Conservation (phyloP, 768 basidiomycete species). For the Mrakia hoshinonis region DNA sequence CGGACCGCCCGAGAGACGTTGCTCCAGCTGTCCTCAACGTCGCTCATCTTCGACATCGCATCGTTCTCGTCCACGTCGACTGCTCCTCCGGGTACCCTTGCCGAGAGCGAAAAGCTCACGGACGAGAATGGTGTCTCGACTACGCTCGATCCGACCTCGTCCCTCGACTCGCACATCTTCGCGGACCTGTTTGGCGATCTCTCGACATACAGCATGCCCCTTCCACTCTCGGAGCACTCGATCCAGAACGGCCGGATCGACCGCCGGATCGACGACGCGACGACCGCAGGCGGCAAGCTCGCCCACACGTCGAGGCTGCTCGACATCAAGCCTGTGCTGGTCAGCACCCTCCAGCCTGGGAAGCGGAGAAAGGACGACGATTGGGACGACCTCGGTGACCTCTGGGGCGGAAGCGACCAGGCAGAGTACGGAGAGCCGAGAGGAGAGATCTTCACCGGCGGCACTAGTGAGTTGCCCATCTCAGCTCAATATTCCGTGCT, state of each 20-base stretch:
- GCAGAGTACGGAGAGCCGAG: constrained; percentile 23
- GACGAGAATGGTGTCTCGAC: neutral
- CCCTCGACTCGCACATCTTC: constrained; percentile 6
- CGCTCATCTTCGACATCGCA: neutral
- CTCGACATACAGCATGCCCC: constrained; percentile 14
- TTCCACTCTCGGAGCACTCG: constrained; percentile 3
- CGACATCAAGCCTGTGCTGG: constrained; percentile 68
- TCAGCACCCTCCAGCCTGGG: constrained; percentile 74
- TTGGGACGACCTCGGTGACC: constrained; percentile 53
- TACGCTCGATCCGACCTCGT: neutral
- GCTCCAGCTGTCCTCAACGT: neutral
- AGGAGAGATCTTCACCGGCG: constrained; percentile 26
- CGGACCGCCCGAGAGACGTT: neutral
- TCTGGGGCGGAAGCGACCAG: constrained; percentile 30
- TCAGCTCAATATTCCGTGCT: neutral
- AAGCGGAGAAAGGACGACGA: constrained; percentile 59
- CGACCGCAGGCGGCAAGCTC: constrained; percentile 59
- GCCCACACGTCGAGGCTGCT: constrained; percentile 69
- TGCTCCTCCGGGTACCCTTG: neutral
- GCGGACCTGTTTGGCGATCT: constrained; percentile 27
- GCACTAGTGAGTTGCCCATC: constrained; percentile 28
- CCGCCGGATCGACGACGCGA: constrained; percentile 63
- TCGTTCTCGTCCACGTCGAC: neutral
- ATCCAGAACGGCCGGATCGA: constrained; percentile 49
- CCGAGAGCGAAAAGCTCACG: neutral